Evolutionary conservation across 768 basidiomycete genomes (phyloP), one percentile per base, ranked within the genome.

Genomic region (Naematelia encephala): DNA sequence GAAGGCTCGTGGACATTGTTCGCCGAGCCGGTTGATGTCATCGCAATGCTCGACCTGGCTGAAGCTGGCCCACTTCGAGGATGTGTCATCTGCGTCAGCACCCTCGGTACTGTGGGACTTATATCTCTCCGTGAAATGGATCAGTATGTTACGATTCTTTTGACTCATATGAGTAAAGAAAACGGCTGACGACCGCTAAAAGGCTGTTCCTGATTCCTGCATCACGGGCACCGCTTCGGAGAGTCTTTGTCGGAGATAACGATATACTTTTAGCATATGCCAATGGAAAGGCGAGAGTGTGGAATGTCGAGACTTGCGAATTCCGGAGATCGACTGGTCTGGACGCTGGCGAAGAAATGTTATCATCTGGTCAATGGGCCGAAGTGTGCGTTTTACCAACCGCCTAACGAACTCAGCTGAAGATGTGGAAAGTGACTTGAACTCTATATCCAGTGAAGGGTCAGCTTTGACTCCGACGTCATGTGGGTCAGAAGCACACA

Each of bases 141-240:
- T 54, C 82, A 90, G 93, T 93, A 70, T 66, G 88, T 77, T 46
- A 10, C 61, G 63, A 21, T 43, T 21, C 28, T n/a, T 57, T 54
- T 19, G 16, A 16, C 4, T n/a, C 39, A 43, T 11, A 43, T 11
- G 39, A 19, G 19, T 11, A 43, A 19, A 16, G 21, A 5, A 5
- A 19, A 29, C 14, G 5, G 26, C 23, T 5, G 25, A 12, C 4
- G 27, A 3, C 4, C 25, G 60, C 4, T 26, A 28, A 3, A 23
- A 96, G 92, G 54, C 76, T 90, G 27, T 88, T 86, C 70, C 77
- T 91, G 16, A 82, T 97, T 22, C 94, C 94, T 4, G 91, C 89
- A 5, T 82, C 90, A 0, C 81, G 83, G n/a, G 82, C 85, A 0
- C 84, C 85, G 0, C 79, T 97, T 19, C 77, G 79, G 30, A 76